Conservation (phyloP, 805 yeast species). For the Priceomyces fermenticarens region DNA sequence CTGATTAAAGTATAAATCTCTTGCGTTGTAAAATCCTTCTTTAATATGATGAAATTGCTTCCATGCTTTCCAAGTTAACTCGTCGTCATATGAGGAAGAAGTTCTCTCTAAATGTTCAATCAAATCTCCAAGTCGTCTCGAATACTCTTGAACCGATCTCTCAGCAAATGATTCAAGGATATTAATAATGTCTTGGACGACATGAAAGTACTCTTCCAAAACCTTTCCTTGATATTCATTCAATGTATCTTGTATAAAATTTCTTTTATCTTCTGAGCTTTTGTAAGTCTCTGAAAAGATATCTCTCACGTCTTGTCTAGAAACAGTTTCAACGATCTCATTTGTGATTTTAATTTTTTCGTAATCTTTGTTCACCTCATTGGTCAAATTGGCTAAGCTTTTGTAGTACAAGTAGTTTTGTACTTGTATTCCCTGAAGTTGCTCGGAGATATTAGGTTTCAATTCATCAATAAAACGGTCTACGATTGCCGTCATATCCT, state of each 20-base stretch:
- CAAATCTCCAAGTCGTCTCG: conserved; percentile 51
- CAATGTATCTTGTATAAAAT: conserved; percentile 21
- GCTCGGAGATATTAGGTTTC: conserved; percentile 21
- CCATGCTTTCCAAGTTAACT: conserved; percentile 51
- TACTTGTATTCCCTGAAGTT: conserved; percentile 26
- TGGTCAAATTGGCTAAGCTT: conserved; percentile 25
- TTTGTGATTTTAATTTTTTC: conserved; percentile 23
- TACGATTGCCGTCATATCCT: conserved; percentile 28
- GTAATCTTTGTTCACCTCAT: conserved; percentile 31
- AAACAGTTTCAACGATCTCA: conserved; percentile 11
- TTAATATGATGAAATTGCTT: conserved; percentile 57
- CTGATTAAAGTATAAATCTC: conserved; percentile 47
- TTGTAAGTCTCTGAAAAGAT: conserved; percentile 23
- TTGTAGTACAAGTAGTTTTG: conserved; percentile 29
- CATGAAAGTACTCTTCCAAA: conserved; percentile 26
- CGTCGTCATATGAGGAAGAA: conserved; percentile 15
- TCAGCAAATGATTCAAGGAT: conserved; percentile 74
- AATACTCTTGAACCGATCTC: conserved; percentile 60
- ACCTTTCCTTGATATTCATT: conserved; percentile 25
- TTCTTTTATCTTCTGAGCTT: conserved; percentile 18
- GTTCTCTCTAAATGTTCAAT: conserved; percentile 12
- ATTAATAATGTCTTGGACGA: conserved; percentile 50
- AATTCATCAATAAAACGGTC: conserved; percentile 21
- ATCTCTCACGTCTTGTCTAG: conserved; percentile 37
- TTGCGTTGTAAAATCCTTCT: conserved; percentile 48